These are phyloP conservation scores for Sodiomyces alkalinus DNA, from an alignment of 2,329 filamentous ascomycete species.

Conservation along the genomic window DNA sequence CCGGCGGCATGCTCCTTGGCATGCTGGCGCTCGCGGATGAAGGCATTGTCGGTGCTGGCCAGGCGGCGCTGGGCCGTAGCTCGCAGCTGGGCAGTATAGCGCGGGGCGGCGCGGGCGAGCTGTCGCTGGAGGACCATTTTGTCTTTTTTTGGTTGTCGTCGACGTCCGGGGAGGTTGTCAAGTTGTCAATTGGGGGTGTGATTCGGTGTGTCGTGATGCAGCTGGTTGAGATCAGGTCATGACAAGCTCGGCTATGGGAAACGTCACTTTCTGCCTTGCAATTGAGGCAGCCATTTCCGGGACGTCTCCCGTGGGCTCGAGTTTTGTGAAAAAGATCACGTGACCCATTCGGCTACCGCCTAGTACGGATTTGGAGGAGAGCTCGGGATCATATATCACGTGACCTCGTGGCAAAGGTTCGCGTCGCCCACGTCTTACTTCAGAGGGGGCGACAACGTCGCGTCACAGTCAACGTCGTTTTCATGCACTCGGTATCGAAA, in stretches of 20 bases:
- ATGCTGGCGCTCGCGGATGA: slow-evolving; percentile 80
- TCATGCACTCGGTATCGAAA: too few relatives aligned
- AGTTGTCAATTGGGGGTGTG: too few relatives aligned
- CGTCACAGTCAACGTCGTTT: too few relatives aligned
- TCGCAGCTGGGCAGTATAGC: slow-evolving; percentile 44
- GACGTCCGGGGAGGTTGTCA: slow-evolving; percentile 5
- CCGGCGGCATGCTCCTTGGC: slow-evolving; percentile 80
- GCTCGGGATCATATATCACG: not conserved
- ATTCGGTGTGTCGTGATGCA: slow-evolving; percentile 3
- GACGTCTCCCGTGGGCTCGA: too few relatives aligned
- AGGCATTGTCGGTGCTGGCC: slow-evolving; percentile 71
- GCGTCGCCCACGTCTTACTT: too few relatives aligned
- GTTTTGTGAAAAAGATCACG: too few relatives aligned
- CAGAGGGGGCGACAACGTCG: too few relatives aligned
- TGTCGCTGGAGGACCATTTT: slow-evolving; percentile 52
- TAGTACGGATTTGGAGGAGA: not conserved
- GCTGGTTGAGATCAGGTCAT: slow-evolving; percentile 5
- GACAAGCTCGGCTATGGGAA: slow-evolving; percentile 5
- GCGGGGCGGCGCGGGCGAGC: slow-evolving; percentile 46
- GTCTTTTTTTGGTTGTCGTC: slow-evolving; percentile 10
- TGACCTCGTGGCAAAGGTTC: not conserved
- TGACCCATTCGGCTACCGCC: not conserved
- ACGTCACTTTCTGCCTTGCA: slow-evolving; percentile 7
- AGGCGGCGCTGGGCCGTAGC: slow-evolving; percentile 53
- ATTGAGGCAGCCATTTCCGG: slow-evolving; percentile 3